Evolutionary conservation across 192 early-diverging fungal species (phyloP).

Genomic region (Gigaspora rosea): DNA sequence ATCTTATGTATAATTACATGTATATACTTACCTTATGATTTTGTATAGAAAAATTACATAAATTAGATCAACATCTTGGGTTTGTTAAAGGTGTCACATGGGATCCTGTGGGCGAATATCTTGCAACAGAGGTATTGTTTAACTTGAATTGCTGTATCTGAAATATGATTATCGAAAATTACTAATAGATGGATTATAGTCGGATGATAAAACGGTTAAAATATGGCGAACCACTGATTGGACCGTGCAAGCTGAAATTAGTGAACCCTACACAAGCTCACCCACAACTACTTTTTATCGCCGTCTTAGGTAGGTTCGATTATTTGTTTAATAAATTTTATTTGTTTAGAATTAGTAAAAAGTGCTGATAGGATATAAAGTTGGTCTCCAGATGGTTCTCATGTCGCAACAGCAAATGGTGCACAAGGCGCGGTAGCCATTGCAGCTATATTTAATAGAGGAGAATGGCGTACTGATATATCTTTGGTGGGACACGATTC

Average conservation of each 20-base stretch:
- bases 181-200: conserved; percentile 43
- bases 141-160: neutral
- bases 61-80: conserved; percentile 70
- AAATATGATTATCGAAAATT: neutral
- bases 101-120: conserved; percentile 92
- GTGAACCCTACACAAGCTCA: conserved; percentile 72
- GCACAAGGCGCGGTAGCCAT: conserved; percentile 77
- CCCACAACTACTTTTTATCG: conserved; percentile 88
- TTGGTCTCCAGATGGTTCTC: conserved; percentile 98
- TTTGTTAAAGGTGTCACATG: conserved; percentile 97
- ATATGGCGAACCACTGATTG: conserved; percentile 91
- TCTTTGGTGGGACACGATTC: conserved; percentile 87
- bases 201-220: conserved; percentile 85
- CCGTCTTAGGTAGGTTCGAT: conserved; percentile 64
- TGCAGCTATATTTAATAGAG: conserved; percentile 77
- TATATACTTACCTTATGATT: neutral
- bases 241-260: conserved; percentile 73
- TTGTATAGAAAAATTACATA: conserved; percentile 56
- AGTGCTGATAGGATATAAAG: conserved; percentile 42
- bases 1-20: neutral
- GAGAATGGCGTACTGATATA: conserved; percentile 75
- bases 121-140: conserved; percentile 78
- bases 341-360: neutral
- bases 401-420: conserved; percentile 87
- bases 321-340: neutral